Evolutionary conservation across 2,329 filamentous ascomycete genomes (phyloP).

Genomic region (Talaromyces marneffei): DNA sequence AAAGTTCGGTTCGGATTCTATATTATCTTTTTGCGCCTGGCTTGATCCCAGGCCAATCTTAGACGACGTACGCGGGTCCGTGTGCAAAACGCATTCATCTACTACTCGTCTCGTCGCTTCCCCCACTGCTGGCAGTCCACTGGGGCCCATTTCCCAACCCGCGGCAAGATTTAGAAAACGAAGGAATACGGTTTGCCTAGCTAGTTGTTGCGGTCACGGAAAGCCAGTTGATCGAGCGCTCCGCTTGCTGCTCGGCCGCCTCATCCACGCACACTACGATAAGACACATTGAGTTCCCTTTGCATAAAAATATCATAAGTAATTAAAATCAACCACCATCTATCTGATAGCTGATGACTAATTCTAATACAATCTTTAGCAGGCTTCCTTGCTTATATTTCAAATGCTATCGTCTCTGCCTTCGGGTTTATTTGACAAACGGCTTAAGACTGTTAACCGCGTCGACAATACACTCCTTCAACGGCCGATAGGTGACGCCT

Average conservation of each 20-base stretch:
- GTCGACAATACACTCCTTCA: slow-evolving; percentile 36
- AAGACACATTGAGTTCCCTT: background rate
- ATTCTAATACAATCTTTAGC: background rate
- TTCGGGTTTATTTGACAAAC: slow-evolving; percentile 8
- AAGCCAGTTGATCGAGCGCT: background rate
- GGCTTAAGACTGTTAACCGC: slow-evolving; percentile 27
- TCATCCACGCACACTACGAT: background rate
- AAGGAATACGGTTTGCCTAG: background rate
- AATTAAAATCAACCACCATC: background rate
- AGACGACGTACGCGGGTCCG: no score
- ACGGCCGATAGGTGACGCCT: slow-evolving; percentile 34
- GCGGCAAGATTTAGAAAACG: background rate
- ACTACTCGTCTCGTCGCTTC: no score
- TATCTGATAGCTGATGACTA: background rate
- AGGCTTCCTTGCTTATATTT: slow-evolving; percentile 1
- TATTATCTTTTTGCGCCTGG: no score
- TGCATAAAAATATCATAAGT: background rate
- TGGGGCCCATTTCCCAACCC: background rate
- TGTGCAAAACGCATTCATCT: no score
- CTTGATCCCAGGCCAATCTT: no score
- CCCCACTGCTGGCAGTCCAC: no score
- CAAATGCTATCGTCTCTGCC: slow-evolving; percentile 5
- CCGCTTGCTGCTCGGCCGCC: background rate
- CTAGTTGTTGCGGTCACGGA: background rate
- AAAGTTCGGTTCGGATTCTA: no score